These are phyloP conservation scores for Erythrophleum fordii DNA, from an alignment of 306 rosid species.

Conservation along the genomic window DNA sequence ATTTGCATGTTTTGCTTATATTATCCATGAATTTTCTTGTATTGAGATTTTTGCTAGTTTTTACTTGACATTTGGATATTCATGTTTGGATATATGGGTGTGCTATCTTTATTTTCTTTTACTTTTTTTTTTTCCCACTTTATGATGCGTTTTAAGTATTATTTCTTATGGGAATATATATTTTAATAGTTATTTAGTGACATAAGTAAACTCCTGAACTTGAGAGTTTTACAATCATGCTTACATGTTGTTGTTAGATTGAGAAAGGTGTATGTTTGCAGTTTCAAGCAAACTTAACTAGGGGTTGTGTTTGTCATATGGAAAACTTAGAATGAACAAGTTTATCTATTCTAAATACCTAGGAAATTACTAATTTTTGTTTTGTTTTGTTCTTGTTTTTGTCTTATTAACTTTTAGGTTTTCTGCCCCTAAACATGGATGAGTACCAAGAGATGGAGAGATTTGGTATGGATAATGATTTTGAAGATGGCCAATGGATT, in stretches of 20 bases:
- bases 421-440: constrained; percentile 56
- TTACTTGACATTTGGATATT: background rate
- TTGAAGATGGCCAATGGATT: constrained; percentile 73
- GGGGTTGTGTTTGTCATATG: background rate
- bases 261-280: background rate
- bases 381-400: background rate
- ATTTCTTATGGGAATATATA: background rate
- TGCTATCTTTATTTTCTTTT: too few species aligned
- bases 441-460: constrained; percentile 86
- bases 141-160: background rate
- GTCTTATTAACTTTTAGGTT: constrained; percentile 16
- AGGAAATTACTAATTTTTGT: background rate
- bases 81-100: too few species aligned
- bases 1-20: too few species aligned
- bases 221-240: background rate
- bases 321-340: background rate
- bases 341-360: background rate
- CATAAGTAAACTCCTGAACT: background rate
- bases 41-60: too few species aligned
- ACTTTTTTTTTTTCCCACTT: too few species aligned
- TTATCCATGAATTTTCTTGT: too few species aligned
- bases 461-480: constrained; percentile 87
- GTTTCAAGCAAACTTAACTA: background rate
- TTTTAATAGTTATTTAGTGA: background rate
- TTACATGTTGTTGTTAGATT: background rate